Conservation (phyloP, 192 early-diverging fungal species). For the Allomyces macrogynus region DNA sequence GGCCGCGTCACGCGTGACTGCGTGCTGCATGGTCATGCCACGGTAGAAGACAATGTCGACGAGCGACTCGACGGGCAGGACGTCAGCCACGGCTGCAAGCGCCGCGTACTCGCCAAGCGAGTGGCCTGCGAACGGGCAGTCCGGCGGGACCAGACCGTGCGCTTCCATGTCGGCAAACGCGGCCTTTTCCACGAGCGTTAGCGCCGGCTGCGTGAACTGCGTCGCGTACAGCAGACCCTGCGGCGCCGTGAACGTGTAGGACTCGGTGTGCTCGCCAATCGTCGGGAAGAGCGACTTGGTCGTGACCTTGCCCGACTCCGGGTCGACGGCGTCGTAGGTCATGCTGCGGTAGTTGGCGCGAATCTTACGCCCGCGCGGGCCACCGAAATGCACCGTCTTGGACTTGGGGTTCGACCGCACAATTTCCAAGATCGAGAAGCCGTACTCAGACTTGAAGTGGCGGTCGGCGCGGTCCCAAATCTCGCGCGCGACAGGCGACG, state of each 20-base stretch:
- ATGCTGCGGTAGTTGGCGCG: conserved; percentile 67
- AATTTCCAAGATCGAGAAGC: conserved; percentile 73
- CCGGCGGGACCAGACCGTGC: conserved; percentile 64
- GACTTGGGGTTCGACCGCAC: conserved; percentile 64
- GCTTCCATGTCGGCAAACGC: conserved; percentile 75
- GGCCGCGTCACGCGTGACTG: conserved; percentile 54
- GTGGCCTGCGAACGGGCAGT: conserved; percentile 78
- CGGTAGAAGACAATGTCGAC: conserved; percentile 89
- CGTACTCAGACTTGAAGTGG: conserved; percentile 69
- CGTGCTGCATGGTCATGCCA: conserved; percentile 95
- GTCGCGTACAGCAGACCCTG: conserved; percentile 75
- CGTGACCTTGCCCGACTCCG: conserved; percentile 45
- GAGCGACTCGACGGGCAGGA: conserved; percentile 59
- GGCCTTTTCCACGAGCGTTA: conserved; percentile 77
- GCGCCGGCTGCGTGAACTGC: conserved; percentile 86
- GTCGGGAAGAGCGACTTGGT: conserved; percentile 70
- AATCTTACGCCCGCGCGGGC: conserved; percentile 57
- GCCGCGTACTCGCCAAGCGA: conserved; percentile 91
- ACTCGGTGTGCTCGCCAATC: conserved; percentile 45
- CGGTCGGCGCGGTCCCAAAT: conserved; percentile 82
- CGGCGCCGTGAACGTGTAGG: conserved; percentile 67
- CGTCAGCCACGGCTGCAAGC: conserved; percentile 67
- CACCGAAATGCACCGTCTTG: conserved; percentile 77
- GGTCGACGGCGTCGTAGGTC: conserved; percentile 72
- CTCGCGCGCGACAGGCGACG: conserved; percentile 57